Evolutionary conservation across 1,139 yeast species (phyloP).

Genomic region (Meyerozyma carpophila): DNA sequence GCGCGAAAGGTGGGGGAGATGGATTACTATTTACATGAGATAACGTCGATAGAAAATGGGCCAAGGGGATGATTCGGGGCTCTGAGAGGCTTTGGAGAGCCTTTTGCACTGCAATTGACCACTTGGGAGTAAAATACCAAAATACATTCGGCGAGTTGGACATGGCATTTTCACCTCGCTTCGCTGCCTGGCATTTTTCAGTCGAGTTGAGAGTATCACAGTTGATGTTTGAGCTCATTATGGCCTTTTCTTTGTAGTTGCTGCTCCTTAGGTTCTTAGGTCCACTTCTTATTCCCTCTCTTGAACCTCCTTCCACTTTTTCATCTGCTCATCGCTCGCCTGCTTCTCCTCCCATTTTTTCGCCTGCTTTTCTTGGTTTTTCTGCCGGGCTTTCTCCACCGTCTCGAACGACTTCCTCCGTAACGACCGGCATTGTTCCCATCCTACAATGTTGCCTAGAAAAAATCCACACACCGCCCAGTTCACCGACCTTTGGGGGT

Average conservation of each 20-base stretch:
- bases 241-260: too few relatives aligned
- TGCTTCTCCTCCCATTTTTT: slow-evolving; percentile 4
- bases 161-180: too few relatives aligned
- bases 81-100: too few relatives aligned
- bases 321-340: slow-evolving; percentile 6
- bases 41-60: too few relatives aligned
- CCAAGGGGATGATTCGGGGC: too few relatives aligned
- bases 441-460: slow-evolving; percentile 75
- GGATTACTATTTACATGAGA: background rate
- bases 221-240: too few relatives aligned
- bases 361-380: slow-evolving; percentile 31
- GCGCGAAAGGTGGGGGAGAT: slow-evolving; percentile 1
- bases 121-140: too few relatives aligned
- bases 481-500: slow-evolving; percentile 57
- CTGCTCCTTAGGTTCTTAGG: too few relatives aligned
- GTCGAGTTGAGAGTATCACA: too few relatives aligned
- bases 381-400: slow-evolving; percentile 56
- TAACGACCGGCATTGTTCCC: slow-evolving; percentile 86
- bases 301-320: slow-evolving; percentile 8
- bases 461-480: slow-evolving; percentile 84
- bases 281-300: background rate
- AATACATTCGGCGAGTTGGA: too few relatives aligned
- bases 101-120: too few relatives aligned
- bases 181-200: too few relatives aligned
- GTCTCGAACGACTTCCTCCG: slow-evolving; percentile 59